Conservation (phyloP, 2,329 filamentous ascomycete species). For the Ceratocystis papillata region DNA sequence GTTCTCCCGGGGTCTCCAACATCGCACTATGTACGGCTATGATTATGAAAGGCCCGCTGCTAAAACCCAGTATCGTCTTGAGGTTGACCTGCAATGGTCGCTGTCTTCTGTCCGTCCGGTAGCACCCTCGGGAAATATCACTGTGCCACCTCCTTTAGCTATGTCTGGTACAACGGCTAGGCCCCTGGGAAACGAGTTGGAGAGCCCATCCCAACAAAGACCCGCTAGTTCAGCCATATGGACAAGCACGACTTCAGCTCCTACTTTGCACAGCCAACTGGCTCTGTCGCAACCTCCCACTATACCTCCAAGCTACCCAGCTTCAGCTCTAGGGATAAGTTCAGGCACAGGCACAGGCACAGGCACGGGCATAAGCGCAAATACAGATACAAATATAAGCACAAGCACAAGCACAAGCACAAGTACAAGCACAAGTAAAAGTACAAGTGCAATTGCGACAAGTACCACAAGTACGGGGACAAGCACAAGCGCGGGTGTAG, state of each 20-base stretch:
- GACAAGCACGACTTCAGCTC: background rate
- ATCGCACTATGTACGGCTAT: constrained; percentile 17
- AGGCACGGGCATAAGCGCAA: background rate
- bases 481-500: too few species aligned
- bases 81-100: constrained; percentile 14
- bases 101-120: background rate
- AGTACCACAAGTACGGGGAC: too few species aligned
- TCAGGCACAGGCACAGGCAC: background rate
- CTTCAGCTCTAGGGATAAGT: background rate
- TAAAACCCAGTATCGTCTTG: constrained; percentile 16
- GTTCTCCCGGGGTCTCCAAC: constrained; percentile 17
- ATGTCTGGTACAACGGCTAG: background rate
- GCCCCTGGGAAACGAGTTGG: background rate
- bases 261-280: background rate
- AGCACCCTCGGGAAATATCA: background rate
- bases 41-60: constrained; percentile 13
- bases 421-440: too few species aligned
- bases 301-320: background rate
- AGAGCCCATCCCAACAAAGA: background rate
- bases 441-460: too few species aligned
- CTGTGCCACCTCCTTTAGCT: background rate
- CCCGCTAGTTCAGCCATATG: background rate
- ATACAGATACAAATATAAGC: background rate
- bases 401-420: too few species aligned
- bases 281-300: background rate